Evolutionary conservation across 2,329 filamentous ascomycete species (phyloP).

Genomic region (Fusarium vanettenii): DNA sequence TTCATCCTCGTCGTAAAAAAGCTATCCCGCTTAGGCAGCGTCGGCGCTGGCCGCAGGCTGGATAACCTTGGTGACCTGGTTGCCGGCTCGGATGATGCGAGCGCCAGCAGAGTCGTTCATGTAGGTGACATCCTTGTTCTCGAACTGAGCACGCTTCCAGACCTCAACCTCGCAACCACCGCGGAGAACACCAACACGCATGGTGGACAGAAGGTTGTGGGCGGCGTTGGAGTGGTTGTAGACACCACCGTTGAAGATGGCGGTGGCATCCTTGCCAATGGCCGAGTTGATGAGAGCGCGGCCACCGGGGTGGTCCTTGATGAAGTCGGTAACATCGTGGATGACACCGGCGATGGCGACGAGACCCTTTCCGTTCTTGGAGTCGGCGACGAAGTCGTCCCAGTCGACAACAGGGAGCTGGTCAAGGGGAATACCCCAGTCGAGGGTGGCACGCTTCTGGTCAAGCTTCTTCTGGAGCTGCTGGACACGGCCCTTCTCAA

Average conservation of each 20-base stretch:
- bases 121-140: slow-evolving; percentile 84
- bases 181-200: slow-evolving; percentile 87
- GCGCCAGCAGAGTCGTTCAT: slow-evolving; percentile 85
- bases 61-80: slow-evolving; percentile 85
- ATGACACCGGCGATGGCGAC: slow-evolving; percentile 85
- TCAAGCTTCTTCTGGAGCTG: slow-evolving; percentile 94
- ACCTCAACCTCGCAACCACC: slow-evolving; percentile 92
- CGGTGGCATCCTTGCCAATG: slow-evolving; percentile 88
- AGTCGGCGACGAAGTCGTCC: slow-evolving; percentile 84
- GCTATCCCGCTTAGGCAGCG: slow-evolving; percentile 69
- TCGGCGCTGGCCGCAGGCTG: slow-evolving; percentile 86
- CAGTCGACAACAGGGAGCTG: slow-evolving; percentile 87
- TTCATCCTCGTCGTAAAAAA: slow-evolving; percentile 30
- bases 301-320: slow-evolving; percentile 91
- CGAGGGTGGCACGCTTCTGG: slow-evolving; percentile 82
- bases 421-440: slow-evolving; percentile 89
- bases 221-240: slow-evolving; percentile 92
- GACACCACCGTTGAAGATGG: slow-evolving; percentile 92
- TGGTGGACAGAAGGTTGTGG: slow-evolving; percentile 88
- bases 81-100: slow-evolving; percentile 86
- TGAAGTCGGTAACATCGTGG: slow-evolving; percentile 85
- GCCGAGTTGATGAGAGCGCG: slow-evolving; percentile 86
- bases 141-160: slow-evolving; percentile 87
- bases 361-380: slow-evolving; percentile 80
- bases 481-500: slow-evolving; percentile 90